Evolutionary conservation across 129 eudicot genomes (phyloP), one percentile per base, ranked within the genome.

Genomic region (Mikania micrantha): DNA sequence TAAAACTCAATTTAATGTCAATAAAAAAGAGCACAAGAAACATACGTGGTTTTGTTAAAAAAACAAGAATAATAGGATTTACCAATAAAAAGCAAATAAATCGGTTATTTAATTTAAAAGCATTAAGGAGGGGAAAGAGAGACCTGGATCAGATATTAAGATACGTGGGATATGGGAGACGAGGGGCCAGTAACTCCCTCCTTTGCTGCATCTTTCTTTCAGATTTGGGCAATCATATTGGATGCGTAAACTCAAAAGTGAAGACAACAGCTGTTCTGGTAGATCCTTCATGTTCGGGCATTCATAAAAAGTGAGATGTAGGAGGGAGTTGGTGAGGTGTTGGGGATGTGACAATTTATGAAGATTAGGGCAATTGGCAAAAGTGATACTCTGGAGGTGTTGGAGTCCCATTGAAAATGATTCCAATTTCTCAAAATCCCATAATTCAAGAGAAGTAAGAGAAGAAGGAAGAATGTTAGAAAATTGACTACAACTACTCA

Each of bases 381-480:
- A 5, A 0, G 0, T 1, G n/a, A 54, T 15, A 0, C 1, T 1
- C 5, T 12, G 9, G 20, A 25, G 76, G 19, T 44, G 44, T 45
- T 31, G 60, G 66, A 60, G 38, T 16, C 62, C 69, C 36, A 21
- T 27, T 29, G 62, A 41, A 31, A 62, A 21, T 8, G 42, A 9
- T 40, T 74, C 50, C 65, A 74, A 25, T 6, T 64, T 38, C 32
- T 34, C 28, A 22, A 50, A 39, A 2, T 29, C 34, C 4, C 7
- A 0, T 29, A 4, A 4, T 2, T 20, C 53, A 52, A 74, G 56
- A 50, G 28, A 35, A 40, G 71, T 15, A 35, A 74, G 72, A 64
- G 78, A 64, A 13, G 62, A n/a, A 50, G 64, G 42, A 27, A 73
- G 71, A 5, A 50, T 34, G 49, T 21, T 21, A 17, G 60, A 50